phyloP scores from a whole-genome alignment of 345 rosid genomes.

The Streptanthus diversifolius region DNA sequence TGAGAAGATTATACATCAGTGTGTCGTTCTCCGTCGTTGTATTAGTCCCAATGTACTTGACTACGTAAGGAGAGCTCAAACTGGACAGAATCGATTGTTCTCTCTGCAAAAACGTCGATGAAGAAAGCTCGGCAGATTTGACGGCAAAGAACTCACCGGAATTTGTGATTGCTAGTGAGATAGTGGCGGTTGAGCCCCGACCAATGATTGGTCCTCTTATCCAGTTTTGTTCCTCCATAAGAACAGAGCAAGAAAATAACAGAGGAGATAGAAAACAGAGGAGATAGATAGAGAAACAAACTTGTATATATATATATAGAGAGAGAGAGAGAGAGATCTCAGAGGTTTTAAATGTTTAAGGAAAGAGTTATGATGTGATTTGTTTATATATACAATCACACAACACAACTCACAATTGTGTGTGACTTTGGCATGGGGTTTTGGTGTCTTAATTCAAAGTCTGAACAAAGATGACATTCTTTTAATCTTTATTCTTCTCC shows the following conservation, averaged over 20 bases:
- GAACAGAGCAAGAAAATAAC: slow-evolving; percentile 25
- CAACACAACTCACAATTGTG: background rate
- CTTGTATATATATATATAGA: background rate
- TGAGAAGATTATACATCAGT: slow-evolving; percentile 50
- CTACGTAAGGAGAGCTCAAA: slow-evolving; percentile 56
- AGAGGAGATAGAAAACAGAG: slow-evolving; percentile 10
- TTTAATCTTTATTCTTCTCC: slow-evolving; percentile 8
- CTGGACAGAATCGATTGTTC: slow-evolving; percentile 54
- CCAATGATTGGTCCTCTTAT: slow-evolving; percentile 73
- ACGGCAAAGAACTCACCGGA: slow-evolving; percentile 62
- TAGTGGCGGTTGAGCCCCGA: slow-evolving; percentile 80
- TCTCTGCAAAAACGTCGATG: slow-evolving; percentile 47
- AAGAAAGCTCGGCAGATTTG: slow-evolving; percentile 58
- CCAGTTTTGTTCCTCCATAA: slow-evolving; percentile 54
- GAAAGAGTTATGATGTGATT: slow-evolving; percentile 28
- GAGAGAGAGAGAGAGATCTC: slow-evolving; percentile 14
- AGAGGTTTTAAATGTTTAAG: slow-evolving; percentile 23
- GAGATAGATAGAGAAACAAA: background rate
- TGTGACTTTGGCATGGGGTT: slow-evolving; percentile 36
- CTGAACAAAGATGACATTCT: slow-evolving; percentile 21
- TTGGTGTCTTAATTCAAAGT: slow-evolving; percentile 36
- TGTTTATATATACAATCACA: slow-evolving; percentile 16
- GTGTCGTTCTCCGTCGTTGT: slow-evolving; percentile 34
- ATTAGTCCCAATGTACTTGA: slow-evolving; percentile 56
- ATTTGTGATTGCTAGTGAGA: slow-evolving; percentile 54